These are phyloP conservation scores for Colletotrichum gigasporum DNA, from an alignment of 2,329 filamentous ascomycete species.

Conservation along the genomic window DNA sequence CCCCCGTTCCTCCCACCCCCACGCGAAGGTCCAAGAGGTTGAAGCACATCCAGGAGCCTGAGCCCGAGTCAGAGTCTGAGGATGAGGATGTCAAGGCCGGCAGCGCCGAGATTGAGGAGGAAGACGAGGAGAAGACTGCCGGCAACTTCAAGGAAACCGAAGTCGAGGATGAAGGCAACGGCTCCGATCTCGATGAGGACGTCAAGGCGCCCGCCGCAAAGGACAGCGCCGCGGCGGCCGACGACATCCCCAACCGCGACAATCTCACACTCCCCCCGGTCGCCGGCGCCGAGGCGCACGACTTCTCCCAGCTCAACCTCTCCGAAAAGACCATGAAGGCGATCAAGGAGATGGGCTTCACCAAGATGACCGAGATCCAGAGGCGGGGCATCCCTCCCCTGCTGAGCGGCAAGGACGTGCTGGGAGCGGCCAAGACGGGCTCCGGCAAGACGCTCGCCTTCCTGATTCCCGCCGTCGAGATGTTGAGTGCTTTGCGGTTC, in stretches of 20 bases:
- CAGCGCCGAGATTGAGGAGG: constrained; percentile 41
- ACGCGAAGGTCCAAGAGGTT: constrained; percentile 53
- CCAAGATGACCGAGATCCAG: constrained; percentile 96
- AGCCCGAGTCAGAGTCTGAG: constrained; percentile 35
- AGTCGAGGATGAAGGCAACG: constrained; percentile 37
- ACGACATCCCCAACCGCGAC: constrained; percentile 46
- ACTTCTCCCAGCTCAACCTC: constrained; percentile 84
- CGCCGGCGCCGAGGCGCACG: constrained; percentile 68
- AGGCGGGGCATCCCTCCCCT: constrained; percentile 86
- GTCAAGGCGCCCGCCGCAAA: constrained; percentile 31
- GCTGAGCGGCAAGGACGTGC: constrained; percentile 88
- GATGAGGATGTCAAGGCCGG: constrained; percentile 37
- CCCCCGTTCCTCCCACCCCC: constrained; percentile 31
- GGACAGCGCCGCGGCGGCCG: constrained; percentile 42
- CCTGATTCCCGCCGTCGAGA: constrained; percentile 92
- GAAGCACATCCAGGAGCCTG: constrained; percentile 46
- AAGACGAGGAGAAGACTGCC: constrained; percentile 40
- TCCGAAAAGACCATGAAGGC: constrained; percentile 90
- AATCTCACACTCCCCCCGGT: constrained; percentile 61
- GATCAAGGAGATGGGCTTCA: constrained; percentile 90
- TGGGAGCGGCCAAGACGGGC: constrained; percentile 95
- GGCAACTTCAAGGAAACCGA: constrained; percentile 37
- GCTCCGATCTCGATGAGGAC: constrained; percentile 36
- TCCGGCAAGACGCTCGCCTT: constrained; percentile 97
- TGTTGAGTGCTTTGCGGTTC: constrained; percentile 89